Evolutionary conservation across 2,329 filamentous ascomycete genomes (phyloP).

Genomic region (Epichloe sp.): DNA sequence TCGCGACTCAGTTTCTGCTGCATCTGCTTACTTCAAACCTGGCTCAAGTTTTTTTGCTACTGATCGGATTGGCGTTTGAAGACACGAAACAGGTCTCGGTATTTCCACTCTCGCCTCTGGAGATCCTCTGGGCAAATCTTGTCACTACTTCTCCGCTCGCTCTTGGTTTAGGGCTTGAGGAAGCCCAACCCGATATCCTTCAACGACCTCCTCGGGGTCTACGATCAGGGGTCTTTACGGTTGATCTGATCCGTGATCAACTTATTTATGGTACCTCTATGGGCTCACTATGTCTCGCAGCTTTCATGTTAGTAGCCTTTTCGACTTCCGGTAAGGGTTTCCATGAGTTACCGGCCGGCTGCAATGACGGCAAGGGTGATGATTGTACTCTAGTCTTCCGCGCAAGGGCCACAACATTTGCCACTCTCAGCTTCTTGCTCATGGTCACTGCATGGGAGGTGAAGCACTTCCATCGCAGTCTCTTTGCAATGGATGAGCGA

Average conservation of each 20-base stretch:
- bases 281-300: conserved; percentile 45
- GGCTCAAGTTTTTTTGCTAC: conserved; percentile 54
- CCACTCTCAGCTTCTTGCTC: conserved; percentile 53
- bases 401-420: conserved; percentile 56
- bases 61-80: conserved; percentile 58
- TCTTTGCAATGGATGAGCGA: conserved; percentile 52
- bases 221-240: conserved; percentile 41
- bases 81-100: conserved; percentile 45
- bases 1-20: conserved; percentile 37
- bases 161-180: conserved; percentile 59
- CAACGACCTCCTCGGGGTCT: conserved; percentile 50
- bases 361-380: conserved; percentile 40
- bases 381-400: conserved; percentile 46
- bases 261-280: conserved; percentile 51
- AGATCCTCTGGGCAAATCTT: conserved; percentile 67
- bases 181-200: conserved; percentile 55
- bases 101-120: conserved; percentile 57
- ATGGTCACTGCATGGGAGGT: conserved; percentile 62
- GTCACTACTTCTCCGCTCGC: conserved; percentile 60
- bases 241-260: conserved; percentile 3
- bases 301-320: conserved; percentile 49
- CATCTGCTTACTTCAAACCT: conserved; percentile 59
- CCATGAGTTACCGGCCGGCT: conserved; percentile 37
- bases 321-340: conserved; percentile 29
- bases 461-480: conserved; percentile 54